Conservation (phyloP, 192 early-diverging fungal species). For the Coemansia sp. region DNA sequence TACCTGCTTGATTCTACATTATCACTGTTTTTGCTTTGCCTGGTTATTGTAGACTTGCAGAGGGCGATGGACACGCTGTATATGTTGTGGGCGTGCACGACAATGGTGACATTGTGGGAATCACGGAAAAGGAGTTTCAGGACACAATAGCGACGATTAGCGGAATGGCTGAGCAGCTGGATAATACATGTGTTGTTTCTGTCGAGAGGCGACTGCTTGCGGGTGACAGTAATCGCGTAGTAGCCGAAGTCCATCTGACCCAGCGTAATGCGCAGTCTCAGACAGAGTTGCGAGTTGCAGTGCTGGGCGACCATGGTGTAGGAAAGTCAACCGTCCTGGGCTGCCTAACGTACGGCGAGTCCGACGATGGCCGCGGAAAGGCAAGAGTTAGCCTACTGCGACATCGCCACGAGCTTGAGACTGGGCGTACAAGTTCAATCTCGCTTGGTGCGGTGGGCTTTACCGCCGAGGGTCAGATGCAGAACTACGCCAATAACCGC, state of each 20-base stretch:
- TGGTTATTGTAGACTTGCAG: conserved; percentile 81
- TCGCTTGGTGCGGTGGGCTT: conserved; percentile 86
- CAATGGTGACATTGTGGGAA: conserved; percentile 75
- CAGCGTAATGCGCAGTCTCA: conserved; percentile 64
- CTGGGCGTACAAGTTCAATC: conserved; percentile 89
- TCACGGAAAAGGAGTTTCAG: conserved; percentile 50
- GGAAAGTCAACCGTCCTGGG: conserved; percentile 87
- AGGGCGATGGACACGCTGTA: conserved; percentile 82
- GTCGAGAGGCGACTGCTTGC: conserved; percentile 31
- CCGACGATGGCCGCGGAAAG: conserved; percentile 84
- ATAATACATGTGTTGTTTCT: conserved; percentile 34
- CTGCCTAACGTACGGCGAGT: conserved; percentile 73
- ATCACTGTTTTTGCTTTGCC: conserved; percentile 8
- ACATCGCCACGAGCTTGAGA: conserved; percentile 89
- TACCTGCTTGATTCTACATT: conserved; percentile 6
- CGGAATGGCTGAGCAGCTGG: conserved; percentile 40
- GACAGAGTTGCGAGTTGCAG: conserved; percentile 77
- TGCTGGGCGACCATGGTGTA: conserved; percentile 77
- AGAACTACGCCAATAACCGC: conserved; percentile 80
- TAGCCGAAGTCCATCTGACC: conserved; percentile 76
- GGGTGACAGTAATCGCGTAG: conserved; percentile 37
- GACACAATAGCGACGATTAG: conserved; percentile 24
- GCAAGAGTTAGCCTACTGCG: conserved; percentile 80
- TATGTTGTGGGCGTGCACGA: conserved; percentile 91
- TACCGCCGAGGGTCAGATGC: conserved; percentile 61